These are phyloP conservation scores for Paraphaeosphaeria sporulosa DNA, from an alignment of 2,329 filamentous ascomycete genomes.

Conservation along the genomic window DNA sequence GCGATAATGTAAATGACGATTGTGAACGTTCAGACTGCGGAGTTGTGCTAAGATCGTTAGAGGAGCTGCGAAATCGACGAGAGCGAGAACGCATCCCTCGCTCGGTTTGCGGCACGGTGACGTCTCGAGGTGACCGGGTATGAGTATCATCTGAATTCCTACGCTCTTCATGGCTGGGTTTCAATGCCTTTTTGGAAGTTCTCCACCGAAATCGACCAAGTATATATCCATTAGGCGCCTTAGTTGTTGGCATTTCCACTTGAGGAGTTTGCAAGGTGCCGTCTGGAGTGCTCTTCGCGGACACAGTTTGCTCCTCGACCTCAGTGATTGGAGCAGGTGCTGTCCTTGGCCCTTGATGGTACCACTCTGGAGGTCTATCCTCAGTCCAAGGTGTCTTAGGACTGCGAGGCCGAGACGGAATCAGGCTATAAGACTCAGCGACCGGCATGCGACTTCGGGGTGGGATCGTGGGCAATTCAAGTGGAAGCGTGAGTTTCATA, in stretches of 20 bases:
- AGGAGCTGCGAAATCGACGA: slow-evolving; percentile 33
- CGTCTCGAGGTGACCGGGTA: slow-evolving; percentile 10
- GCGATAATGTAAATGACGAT: slow-evolving; percentile 22
- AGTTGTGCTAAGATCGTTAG: slow-evolving; percentile 22
- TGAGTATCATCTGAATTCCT: slow-evolving; percentile 14
- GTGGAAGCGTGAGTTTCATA: slow-evolving; percentile 37
- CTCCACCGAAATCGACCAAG: slow-evolving; percentile 18
- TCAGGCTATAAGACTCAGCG: slow-evolving; percentile 23
- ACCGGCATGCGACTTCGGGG: slow-evolving; percentile 25
- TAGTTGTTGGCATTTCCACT: slow-evolving; percentile 19
- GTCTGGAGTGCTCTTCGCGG: slow-evolving; percentile 21
- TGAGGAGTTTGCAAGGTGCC: slow-evolving; percentile 16
- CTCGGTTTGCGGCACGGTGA: slow-evolving; percentile 16
- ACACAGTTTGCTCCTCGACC: slow-evolving; percentile 14
- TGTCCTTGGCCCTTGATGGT: slow-evolving; percentile 11
- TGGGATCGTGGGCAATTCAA: slow-evolving; percentile 28
- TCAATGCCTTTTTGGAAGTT: slow-evolving; percentile 21
- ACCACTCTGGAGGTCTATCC: slow-evolving; percentile 24
- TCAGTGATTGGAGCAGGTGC: slow-evolving; percentile 27
- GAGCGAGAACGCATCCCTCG: slow-evolving; percentile 22
- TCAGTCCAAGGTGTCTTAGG: slow-evolving; percentile 35
- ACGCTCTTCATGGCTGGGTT: slow-evolving; percentile 23
- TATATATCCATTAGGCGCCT: slow-evolving; percentile 24
- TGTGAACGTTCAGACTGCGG: slow-evolving; percentile 13
- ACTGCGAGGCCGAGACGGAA: slow-evolving; percentile 33